Evolutionary conservation across 1,139 yeast species (phyloP), one percentile per base, ranked within the genome.

Genomic region (Taphrina populina): DNA sequence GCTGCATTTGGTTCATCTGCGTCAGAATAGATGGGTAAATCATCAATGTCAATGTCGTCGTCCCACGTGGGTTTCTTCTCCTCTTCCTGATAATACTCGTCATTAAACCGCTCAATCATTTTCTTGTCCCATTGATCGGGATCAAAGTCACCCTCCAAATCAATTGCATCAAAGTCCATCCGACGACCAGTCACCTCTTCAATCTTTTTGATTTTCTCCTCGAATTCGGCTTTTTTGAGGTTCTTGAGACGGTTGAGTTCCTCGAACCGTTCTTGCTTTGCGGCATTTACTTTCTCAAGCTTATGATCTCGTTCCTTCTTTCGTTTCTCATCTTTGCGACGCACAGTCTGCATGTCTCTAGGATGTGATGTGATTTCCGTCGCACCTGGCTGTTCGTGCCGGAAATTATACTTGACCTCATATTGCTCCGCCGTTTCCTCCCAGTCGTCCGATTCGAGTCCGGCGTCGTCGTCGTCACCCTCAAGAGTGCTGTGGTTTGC

Each of bases 331-430:
- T 81, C 82, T 20, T 83, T 80, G 67, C 98, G 79, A 72, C 98
- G 82, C 65, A 88, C 76, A 0, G 97, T 88, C 68, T 88, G 96
- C 10, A 61, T 56, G 62, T 78, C 85, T 77, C 99, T 88, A 3
- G 98, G 97, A 73, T 92, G 94, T n/a, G 95, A 83, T 29, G 88
- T 84, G 69, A 94, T 87, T 66, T 92, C 96, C 0, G 92, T 87
- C 7, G 96, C 79, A 62, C 81, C 82, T 8, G 60, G 62, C 65
- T 92, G 97, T 70, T 94, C 98, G 67, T 80, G 92, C 68, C 98
- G 79, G 76, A 90, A 90, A 66, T 94, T 94, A 72, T 90, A 92
- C 0, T 95, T 96, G 60, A 81, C 80, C 70, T 94, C 99, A 65
- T 88, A 88, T 64, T 81, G 75, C 63, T 94, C 98, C 2, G 84